Percentiles rank a stretch among this genome's conserved stretches.
Evolutionary conservation across 1,284 basidiomycete species (phyloP).

Genomic region (Irpex sp.): DNA sequence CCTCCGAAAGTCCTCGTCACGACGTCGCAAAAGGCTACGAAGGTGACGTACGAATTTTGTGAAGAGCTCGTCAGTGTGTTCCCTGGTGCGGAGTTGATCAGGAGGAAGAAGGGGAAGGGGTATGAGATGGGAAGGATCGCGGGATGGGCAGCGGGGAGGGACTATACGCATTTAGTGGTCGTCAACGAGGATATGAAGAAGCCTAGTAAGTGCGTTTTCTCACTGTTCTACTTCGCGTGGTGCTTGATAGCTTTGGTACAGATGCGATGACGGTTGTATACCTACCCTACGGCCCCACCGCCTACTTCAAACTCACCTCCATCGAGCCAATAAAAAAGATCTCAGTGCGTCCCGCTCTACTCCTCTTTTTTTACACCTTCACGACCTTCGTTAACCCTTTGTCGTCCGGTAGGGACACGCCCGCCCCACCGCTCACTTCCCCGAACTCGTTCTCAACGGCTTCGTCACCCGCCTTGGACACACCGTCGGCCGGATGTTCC

Average conservation of each 20-base stretch:
- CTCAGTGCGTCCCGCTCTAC: constrained; percentile 51
- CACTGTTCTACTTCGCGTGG: constrained; percentile 6
- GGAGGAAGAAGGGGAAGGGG: constrained; percentile 87
- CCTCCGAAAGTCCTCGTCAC: constrained; percentile 90
- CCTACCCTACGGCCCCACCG: constrained; percentile 90
- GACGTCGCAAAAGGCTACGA: constrained; percentile 85
- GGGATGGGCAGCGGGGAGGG: constrained; percentile 88
- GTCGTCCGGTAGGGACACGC: constrained; percentile 73
- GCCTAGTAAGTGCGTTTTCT: constrained; percentile 63
- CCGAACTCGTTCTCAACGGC: constrained; percentile 94
- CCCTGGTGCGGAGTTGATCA: constrained; percentile 92
- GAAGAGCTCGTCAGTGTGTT: constrained; percentile 91
- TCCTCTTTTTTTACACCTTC: too few species aligned
- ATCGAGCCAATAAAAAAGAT: constrained; percentile 86
- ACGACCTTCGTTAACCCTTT: not conserved
- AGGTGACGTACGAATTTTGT: constrained; percentile 83
- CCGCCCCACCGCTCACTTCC: constrained; percentile 87
- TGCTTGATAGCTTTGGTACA: constrained; percentile 23
- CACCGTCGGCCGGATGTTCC: constrained; percentile 90
- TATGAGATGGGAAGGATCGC: constrained; percentile 94
- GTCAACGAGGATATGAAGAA: constrained; percentile 95
- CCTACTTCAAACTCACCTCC: constrained; percentile 94
- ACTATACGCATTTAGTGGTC: constrained; percentile 86
- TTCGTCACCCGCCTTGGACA: constrained; percentile 95
- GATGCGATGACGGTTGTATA: constrained; percentile 93